Percentiles rank a stretch among this genome's conserved stretches.
Conservation (phyloP, 2,329 filamentous ascomycete genomes). For the Anisogramma anomala region DNA sequence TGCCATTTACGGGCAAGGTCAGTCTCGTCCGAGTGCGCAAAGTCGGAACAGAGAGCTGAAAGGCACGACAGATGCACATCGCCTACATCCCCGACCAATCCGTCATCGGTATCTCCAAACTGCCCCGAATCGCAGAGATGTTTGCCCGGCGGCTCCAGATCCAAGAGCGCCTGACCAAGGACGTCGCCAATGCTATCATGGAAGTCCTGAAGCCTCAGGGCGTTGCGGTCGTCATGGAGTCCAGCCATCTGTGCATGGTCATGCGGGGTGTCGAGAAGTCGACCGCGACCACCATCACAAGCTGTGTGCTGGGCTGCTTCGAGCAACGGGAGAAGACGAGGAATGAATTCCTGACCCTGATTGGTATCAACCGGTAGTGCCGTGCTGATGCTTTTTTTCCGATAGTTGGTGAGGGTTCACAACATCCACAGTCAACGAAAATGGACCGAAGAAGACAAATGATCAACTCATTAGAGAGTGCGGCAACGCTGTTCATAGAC, state of each 20-base stretch:
- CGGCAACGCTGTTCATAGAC: slow-evolving; percentile 9
- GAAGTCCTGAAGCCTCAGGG: slow-evolving; percentile 89
- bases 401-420: no score
- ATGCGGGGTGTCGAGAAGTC: slow-evolving; percentile 98
- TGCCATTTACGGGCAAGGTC: slow-evolving; percentile 92
- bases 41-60: neutral
- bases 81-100: slow-evolving; percentile 89
- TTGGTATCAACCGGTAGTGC: slow-evolving; percentile 43
- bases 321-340: slow-evolving; percentile 84
- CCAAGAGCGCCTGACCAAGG: slow-evolving; percentile 90
- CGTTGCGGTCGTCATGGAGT: slow-evolving; percentile 96
- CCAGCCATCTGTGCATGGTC: slow-evolving; percentile 93
- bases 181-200: slow-evolving; percentile 87
- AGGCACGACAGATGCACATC: slow-evolving; percentile 72
- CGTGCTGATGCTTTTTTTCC: neutral
- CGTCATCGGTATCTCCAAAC: slow-evolving; percentile 89
- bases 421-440: neutral
- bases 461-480: slow-evolving; percentile 15
- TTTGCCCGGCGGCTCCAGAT: slow-evolving; percentile 89
- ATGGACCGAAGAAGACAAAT: slow-evolving; percentile 6
- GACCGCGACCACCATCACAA: slow-evolving; percentile 76
- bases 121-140: slow-evolving; percentile 94
- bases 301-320: slow-evolving; percentile 95
- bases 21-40: slow-evolving; percentile 10
- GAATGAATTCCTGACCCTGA: slow-evolving; percentile 85